Conservation (phyloP, 2,329 filamentous ascomycete genomes). For the Pseudogymnoascus sp. region DNA sequence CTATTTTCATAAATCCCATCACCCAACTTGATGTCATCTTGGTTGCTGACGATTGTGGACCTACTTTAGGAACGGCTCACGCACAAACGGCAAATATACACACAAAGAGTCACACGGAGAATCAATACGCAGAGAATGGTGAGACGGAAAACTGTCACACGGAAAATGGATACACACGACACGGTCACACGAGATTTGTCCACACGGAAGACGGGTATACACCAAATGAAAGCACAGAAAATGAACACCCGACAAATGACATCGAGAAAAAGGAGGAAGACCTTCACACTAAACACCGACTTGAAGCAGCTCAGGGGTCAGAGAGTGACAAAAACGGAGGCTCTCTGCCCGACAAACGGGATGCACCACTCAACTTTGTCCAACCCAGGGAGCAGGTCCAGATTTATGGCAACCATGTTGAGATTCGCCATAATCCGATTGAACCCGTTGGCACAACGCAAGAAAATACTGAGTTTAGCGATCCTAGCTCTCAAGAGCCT, state of each 20-base stretch:
- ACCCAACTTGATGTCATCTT: background rate
- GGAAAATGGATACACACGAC: background rate
- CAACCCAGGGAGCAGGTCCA: background rate
- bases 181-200: background rate
- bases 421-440: background rate
- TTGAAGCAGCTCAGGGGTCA: background rate
- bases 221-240: background rate
- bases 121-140: conserved; percentile 1
- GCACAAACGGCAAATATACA: background rate
- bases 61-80: background rate
- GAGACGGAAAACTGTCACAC: background rate
- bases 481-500: background rate
- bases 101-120: background rate
- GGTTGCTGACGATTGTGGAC: background rate
- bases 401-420: background rate
- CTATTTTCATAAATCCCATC: background rate
- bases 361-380: background rate
- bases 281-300: background rate
- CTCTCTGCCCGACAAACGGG: background rate
- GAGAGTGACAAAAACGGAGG: background rate
- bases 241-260: background rate
- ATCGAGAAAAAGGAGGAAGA: background rate
- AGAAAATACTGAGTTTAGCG: background rate
- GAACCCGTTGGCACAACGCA: background rate
- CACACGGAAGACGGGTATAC: background rate